Base-by-base conservation (phyloP, 2,329 filamentous ascomycete genomes). In the Phaeosphaeria sp. region DNA sequence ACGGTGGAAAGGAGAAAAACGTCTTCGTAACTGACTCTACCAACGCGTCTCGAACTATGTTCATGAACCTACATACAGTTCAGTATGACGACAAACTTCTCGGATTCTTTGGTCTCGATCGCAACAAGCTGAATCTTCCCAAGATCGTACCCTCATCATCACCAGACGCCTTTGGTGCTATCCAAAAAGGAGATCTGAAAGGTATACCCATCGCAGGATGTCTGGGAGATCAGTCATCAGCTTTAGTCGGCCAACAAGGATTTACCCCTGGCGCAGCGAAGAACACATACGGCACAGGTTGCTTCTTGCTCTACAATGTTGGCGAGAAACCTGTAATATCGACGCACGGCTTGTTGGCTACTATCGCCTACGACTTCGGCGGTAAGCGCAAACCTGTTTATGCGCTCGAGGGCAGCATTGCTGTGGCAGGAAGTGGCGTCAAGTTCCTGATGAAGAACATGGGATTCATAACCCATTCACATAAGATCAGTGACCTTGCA, bases 11-110 rank as follows among this genome's bases (percentile, higher is more conserved):
- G 30, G 82, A 86, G 58, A 86, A 84, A 51, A 85, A 89, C 55
- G 78, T 93, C 44, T 89, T 91, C 72, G 91, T 96, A 56, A 95
- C 93, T 0, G 93, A 97, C 76, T 87, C 89, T 48, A 92, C 91
- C 59, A 97, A 97, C 75, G 93, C 93, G 20, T 94, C 90, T 52
- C 84, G 93, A 71, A 97, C 93, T 59, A 96, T 96, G 92, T 95
- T 97, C 78, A 93, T 96, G 89, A 92, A 96, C 78, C 83, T 97
- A 53, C 84, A 88, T 67, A 93, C 89, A 11, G 83, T 92, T 58
- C 77, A 93, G 68, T 97, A 96, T 77, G 91, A 94, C 73, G 87
- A 92, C 55, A 83, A 83, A 42, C 84, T 96, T 23, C 81, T 96
- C 23, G 80, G 87, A 22, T 96, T 96, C 80, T 96, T 96, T 78